Conservation (phyloP, 306 rosid species). For the Cicer arietinum region DNA sequence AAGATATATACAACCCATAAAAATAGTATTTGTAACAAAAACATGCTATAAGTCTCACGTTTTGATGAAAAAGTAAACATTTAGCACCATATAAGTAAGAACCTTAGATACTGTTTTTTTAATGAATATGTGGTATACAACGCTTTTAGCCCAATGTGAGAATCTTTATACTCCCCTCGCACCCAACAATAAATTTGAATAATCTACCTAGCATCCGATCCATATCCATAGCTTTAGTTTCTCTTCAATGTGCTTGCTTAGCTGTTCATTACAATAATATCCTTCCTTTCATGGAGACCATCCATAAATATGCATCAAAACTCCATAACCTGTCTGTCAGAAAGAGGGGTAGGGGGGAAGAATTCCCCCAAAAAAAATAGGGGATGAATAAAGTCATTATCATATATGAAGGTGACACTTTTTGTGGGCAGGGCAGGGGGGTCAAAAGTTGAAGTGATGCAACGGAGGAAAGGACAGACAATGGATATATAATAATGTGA, state of each 20-base stretch:
- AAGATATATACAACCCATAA: too few species aligned
- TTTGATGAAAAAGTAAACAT: too few species aligned
- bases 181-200: too few species aligned
- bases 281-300: background rate
- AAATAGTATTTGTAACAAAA: too few species aligned
- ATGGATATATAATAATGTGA: slow-evolving; percentile 26
- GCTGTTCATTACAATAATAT: background rate
- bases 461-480: slow-evolving; percentile 5
- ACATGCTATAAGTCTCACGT: too few species aligned
- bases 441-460: slow-evolving; percentile 46
- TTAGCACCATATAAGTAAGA: too few species aligned
- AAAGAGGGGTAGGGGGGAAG: slow-evolving; percentile 12
- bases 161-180: too few species aligned
- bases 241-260: background rate
- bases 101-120: too few species aligned
- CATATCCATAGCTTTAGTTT: background rate
- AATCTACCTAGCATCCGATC: background rate
- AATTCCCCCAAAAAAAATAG: slow-evolving; percentile 9
- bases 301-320: slow-evolving; percentile 25
- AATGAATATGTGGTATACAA: too few species aligned
- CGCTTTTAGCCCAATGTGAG: too few species aligned
- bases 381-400: slow-evolving; percentile 32
- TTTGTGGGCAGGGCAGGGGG: slow-evolving; percentile 14
- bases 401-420: slow-evolving; percentile 38
- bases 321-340: slow-evolving; percentile 21